phyloP scores from a whole-genome alignment of 2,329 filamentous ascomycete species.

The Cryphonectria nitschkei region DNA sequence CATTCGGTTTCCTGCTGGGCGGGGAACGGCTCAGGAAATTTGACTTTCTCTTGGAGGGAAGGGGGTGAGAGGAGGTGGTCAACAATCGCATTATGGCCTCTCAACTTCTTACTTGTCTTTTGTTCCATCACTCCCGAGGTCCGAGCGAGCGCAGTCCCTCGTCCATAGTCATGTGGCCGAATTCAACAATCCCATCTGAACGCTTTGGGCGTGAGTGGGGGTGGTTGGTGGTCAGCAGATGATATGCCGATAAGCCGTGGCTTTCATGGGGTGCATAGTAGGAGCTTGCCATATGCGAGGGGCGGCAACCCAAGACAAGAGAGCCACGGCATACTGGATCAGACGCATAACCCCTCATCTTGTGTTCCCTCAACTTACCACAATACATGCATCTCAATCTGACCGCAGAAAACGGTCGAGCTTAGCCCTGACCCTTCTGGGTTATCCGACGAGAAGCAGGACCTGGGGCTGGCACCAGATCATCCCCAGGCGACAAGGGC shows the following conservation, averaged over 20 bases:
- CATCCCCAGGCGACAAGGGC: slow-evolving; percentile 11
- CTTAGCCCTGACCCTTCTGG: slow-evolving; percentile 3
- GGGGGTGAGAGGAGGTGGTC: not conserved
- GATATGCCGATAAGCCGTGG: slow-evolving; percentile 23
- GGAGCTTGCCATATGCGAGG: not conserved
- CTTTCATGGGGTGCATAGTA: slow-evolving; percentile 21
- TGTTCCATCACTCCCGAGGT: slow-evolving; percentile 1
- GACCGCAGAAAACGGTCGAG: slow-evolving; percentile 14
- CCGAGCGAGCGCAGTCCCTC: not conserved
- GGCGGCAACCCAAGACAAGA: not conserved
- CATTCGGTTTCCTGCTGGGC: slow-evolving; percentile 14
- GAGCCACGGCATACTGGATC: slow-evolving; percentile 15
- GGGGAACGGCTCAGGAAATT: not conserved
- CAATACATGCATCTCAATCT: slow-evolving; percentile 18
- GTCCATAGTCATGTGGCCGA: slow-evolving; percentile 5
- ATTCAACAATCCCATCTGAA: slow-evolving; percentile 11
- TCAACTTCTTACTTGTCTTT: not conserved
- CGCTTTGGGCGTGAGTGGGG: not conserved
- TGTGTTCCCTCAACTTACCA: slow-evolving; percentile 21
- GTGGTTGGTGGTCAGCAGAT: slow-evolving; percentile 11
- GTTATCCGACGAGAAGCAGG: slow-evolving; percentile 7
- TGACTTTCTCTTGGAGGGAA: too few relatives aligned
- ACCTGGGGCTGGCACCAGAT: slow-evolving; percentile 17
- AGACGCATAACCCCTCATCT: slow-evolving; percentile 28
- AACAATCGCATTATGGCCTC: slow-evolving; percentile 12